These are phyloP conservation scores for Diddensiella transvaalensis DNA, from an alignment of 805 yeast genomes.

Conservation along the genomic window DNA sequence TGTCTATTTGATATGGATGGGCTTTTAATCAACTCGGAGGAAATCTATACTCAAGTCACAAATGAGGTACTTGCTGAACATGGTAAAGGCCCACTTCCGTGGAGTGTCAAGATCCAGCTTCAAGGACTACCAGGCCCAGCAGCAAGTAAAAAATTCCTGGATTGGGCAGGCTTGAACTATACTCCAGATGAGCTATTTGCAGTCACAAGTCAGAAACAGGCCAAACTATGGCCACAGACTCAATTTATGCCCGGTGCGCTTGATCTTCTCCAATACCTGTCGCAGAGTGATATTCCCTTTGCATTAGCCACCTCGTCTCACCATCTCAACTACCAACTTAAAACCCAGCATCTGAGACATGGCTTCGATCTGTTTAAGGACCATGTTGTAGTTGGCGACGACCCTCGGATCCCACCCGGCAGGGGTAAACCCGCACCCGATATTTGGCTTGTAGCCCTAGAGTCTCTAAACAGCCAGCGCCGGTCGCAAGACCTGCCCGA, in stretches of 20 bases:
- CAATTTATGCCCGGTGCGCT: conserved; percentile 80
- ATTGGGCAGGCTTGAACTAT: conserved; percentile 62
- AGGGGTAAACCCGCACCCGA: conserved; percentile 93
- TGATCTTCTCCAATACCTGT: conserved; percentile 57
- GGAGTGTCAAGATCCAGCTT: conserved; percentile 83
- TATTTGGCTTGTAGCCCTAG: conserved; percentile 82
- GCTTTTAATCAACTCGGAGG: conserved; percentile 85
- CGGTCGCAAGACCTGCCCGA: conserved; percentile 38
- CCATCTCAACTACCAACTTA: conserved; percentile 54
- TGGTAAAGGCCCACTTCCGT: conserved; percentile 73
- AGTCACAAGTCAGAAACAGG: conserved; percentile 52
- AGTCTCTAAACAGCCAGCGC: conserved; percentile 58
- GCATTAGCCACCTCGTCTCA: conserved; percentile 90
- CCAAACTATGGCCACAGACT: conserved; percentile 56
- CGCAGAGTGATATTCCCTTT: conserved; percentile 59
- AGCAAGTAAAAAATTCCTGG: conserved; percentile 62
- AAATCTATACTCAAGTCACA: conserved; percentile 77
- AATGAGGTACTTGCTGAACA: conserved; percentile 61
- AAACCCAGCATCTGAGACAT: conserved; percentile 66
- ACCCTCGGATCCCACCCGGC: conserved; percentile 74
- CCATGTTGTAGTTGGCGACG: conserved; percentile 85
- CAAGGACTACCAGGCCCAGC: conserved; percentile 91
- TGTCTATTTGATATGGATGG: conserved; percentile 94
- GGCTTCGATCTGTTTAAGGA: conserved; percentile 63
- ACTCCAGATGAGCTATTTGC: conserved; percentile 62